Percentiles rank a stretch among this genome's conserved stretches.
Conservation (phyloP, 2,329 filamentous ascomycete genomes). For the Macrophomina pseudophaseolina region DNA sequence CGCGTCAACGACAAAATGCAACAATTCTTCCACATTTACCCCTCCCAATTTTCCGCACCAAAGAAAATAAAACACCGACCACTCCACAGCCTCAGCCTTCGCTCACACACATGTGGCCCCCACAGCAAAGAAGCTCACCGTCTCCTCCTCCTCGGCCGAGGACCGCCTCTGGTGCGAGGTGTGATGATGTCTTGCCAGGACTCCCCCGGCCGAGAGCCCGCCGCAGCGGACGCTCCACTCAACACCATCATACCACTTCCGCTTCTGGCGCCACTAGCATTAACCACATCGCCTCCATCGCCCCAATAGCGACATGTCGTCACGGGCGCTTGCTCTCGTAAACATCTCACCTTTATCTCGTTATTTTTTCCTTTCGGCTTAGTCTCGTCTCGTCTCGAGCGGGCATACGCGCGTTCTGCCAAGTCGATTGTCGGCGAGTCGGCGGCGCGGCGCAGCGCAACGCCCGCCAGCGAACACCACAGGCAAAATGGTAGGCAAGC, state of each 20-base stretch:
- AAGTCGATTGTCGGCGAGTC: background rate
- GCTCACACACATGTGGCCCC: constrained; percentile 5
- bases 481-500: background rate
- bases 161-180: background rate
- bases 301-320: background rate
- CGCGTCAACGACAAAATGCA: background rate
- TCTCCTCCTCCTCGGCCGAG: constrained; percentile 5
- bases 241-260: constrained; percentile 16
- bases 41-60: no score
- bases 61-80: no score
- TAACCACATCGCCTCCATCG: background rate
- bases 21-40: background rate
- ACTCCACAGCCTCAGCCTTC: no score
- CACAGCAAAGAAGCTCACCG: background rate
- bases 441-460: no score
- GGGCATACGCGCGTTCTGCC: background rate
- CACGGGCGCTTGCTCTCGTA: background rate
- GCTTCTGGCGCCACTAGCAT: constrained; percentile 3
- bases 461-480: no score
- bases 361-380: no score
- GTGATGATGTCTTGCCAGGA: background rate
- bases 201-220: background rate
- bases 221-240: background rate
- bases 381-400: background rate
- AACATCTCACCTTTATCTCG: background rate